Conservation (phyloP, 1,284 basidiomycete species). For the Fomitopsis palustris region DNA sequence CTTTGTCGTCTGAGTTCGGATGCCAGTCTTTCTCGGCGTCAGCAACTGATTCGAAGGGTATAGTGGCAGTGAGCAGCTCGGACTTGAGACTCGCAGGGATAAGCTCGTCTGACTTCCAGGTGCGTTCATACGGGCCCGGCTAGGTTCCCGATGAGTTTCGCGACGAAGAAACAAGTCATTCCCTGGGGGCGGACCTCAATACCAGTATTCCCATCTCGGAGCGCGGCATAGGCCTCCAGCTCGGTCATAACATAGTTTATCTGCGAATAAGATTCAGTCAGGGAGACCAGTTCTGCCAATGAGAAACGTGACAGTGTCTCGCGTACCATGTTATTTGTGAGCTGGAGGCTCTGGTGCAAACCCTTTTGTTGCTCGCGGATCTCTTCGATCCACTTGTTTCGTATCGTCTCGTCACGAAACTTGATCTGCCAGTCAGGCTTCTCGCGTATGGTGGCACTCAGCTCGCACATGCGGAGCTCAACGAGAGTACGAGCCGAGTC, state of each 20-base stretch:
- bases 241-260: neutral
- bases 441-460: neutral
- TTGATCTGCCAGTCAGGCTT: neutral
- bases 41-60: constrained; percentile 8
- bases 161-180: neutral
- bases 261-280: neutral
- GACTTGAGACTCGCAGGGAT: constrained; percentile 7
- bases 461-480: neutral
- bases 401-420: neutral
- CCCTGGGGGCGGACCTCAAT: neutral
- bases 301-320: no score
- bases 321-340: neutral
- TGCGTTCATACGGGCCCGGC: neutral
- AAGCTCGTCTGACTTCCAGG: constrained; percentile 25
- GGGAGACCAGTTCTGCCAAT: neutral
- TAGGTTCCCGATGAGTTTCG: neutral
- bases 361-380: neutral
- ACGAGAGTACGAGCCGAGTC: neutral
- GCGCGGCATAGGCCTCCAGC: neutral
- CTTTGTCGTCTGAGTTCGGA: constrained; percentile 18
- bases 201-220: neutral
- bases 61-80: neutral
- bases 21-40: constrained; percentile 20
- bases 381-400: neutral
- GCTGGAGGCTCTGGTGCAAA: neutral